These are phyloP conservation scores for Boletellus ananas DNA, from an alignment of 768 basidiomycete genomes.

Conservation along the genomic window DNA sequence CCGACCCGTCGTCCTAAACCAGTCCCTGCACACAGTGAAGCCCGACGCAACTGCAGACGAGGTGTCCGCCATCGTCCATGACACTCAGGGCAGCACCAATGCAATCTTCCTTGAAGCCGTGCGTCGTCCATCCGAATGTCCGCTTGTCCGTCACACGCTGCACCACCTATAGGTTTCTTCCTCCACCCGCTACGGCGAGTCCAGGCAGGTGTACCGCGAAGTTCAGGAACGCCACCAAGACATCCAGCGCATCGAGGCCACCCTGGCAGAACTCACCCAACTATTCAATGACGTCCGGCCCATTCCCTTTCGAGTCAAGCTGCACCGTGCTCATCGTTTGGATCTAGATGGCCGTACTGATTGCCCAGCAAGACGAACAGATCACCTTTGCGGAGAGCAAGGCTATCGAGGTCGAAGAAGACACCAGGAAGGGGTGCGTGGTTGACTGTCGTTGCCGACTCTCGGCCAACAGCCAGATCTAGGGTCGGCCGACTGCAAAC, in stretches of 20 bases:
- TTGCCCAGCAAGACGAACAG: constrained; percentile 77
- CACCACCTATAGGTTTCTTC: constrained; percentile 51
- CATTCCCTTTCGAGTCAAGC: background rate
- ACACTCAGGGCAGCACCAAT: constrained; percentile 50
- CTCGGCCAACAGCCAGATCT: background rate
- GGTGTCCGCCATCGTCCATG: constrained; percentile 62
- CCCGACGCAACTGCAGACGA: constrained; percentile 84
- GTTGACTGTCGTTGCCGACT: background rate
- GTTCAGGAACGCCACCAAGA: constrained; percentile 88
- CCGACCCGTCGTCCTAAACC: background rate
- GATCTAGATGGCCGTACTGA: constrained; percentile 68
- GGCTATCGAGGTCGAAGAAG: constrained; percentile 57
- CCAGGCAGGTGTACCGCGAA: constrained; percentile 77
- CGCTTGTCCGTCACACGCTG: background rate
- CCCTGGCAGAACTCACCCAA: constrained; percentile 83
- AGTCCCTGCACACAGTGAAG: constrained; percentile 51
- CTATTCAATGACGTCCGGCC: constrained; percentile 74
- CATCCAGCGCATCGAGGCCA: constrained; percentile 79
- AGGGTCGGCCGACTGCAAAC: constrained; percentile 61
- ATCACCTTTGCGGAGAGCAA: constrained; percentile 61
- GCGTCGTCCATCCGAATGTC: background rate
- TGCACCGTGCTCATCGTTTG: background rate
- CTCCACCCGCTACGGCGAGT: constrained; percentile 81
- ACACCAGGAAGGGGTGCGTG: constrained; percentile 70
- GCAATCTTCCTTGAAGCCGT: constrained; percentile 82